Percentiles rank a stretch among this genome's conserved stretches.
Conservation (phyloP, 352 stramenopile species). For the Globisporangium polare region DNA sequence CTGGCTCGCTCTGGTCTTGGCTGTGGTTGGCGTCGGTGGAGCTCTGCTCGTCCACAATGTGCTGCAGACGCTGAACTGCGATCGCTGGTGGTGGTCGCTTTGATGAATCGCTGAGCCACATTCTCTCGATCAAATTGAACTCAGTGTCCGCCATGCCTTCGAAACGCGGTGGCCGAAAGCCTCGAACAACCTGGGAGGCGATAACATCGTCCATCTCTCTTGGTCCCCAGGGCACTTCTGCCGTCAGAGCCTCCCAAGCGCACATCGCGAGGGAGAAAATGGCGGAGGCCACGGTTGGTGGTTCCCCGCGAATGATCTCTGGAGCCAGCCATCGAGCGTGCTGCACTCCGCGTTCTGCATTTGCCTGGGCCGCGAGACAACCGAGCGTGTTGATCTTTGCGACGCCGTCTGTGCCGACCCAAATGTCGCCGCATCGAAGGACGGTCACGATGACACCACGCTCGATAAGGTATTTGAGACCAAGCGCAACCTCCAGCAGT, state of each 20-base stretch:
- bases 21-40: no score
- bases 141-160: not conserved
- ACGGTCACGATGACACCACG: not conserved
- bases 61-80: not conserved
- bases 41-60: not conserved
- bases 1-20: not conserved
- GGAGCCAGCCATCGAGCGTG: constrained; percentile 1
- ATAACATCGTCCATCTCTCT: no score
- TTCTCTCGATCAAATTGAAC: not conserved
- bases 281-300: not conserved
- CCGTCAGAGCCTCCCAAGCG: not conserved
- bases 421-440: constrained; percentile 5
- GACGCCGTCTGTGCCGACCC: constrained; percentile 2
- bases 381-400: constrained; percentile 4
- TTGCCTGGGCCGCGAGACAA: not conserved
- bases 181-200: no score
- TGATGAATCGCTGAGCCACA: not conserved
- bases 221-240: not conserved
- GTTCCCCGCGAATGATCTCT: not conserved
- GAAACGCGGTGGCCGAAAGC: not conserved
- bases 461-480: constrained; percentile 28
- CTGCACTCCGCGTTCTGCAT: not conserved
- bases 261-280: constrained; percentile 11
- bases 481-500: constrained; percentile 15
- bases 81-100: not conserved